A percentile compares a stretch with the other conserved stretches of the same genome.
These are phyloP conservation scores for Epichloe uncinata DNA, from an alignment of 2,329 filamentous ascomycete species.

Conservation along the genomic window DNA sequence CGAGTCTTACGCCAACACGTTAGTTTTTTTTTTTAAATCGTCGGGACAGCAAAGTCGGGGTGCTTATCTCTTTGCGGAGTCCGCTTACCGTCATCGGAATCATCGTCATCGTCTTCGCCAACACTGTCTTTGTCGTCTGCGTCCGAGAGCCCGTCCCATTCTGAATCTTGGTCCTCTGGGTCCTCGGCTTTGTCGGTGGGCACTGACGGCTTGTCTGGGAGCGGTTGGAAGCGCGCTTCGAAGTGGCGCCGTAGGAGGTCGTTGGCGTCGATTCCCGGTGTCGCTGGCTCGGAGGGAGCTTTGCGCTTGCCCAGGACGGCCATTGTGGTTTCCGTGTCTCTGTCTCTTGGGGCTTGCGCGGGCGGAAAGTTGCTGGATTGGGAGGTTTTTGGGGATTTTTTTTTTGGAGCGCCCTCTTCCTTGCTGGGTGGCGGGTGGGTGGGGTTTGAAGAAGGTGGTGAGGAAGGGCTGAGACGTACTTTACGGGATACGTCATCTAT, in stretches of 20 bases:
- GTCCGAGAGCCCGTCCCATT: constrained; percentile 11
- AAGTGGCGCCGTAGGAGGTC: constrained; percentile 75
- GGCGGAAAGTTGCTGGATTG: neutral
- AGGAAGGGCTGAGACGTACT: too few relatives aligned
- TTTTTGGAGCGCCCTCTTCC: too few relatives aligned
- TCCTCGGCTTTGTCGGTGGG: constrained; percentile 11
- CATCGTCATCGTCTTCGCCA: constrained; percentile 32
- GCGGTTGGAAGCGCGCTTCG: constrained; percentile 72
- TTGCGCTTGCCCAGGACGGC: constrained; percentile 38
- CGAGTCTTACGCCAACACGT: too few relatives aligned
- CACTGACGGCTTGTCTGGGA: constrained; percentile 27
- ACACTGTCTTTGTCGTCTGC: too few relatives aligned
- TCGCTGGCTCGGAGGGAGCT: constrained; percentile 14
- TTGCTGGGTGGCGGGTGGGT: too few relatives aligned
- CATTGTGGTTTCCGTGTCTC: constrained; percentile 19
- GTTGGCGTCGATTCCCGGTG: constrained; percentile 43
- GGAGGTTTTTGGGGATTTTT: too few relatives aligned
- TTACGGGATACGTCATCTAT: too few relatives aligned
- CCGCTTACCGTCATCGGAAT: constrained; percentile 14
- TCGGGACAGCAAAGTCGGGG: too few relatives aligned
- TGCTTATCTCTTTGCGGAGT: neutral
- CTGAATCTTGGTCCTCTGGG: neutral
- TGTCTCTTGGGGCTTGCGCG: neutral
- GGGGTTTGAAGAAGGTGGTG: too few relatives aligned
- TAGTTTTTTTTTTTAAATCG: too few relatives aligned